Evolutionary conservation across 306 rosid genomes (phyloP), one percentile per base, ranked within the genome.

Genomic region (Dalbergia oliveri): DNA sequence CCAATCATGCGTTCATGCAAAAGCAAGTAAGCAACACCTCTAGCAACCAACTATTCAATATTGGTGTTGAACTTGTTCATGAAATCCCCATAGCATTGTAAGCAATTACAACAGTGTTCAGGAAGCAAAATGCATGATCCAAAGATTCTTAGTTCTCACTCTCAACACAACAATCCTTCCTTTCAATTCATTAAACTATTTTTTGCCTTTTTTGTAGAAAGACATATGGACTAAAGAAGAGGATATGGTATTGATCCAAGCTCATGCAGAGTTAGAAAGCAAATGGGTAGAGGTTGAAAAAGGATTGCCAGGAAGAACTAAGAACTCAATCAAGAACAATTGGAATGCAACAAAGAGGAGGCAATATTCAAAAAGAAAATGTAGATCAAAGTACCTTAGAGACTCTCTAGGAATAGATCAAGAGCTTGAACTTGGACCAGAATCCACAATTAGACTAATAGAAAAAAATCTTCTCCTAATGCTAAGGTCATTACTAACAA

Each of bases 301-400:
- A 84, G 89, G 89, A 74, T 70, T 95, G 60, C 88, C 92, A 0
- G 99, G 99, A 74, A 95, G 99, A 81, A 93, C 98, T 6, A 98
- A 95, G 23, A 95, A 95, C 84, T 93, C 99, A 21, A 95, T 95
- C 6, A 95, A 95, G 77, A 95, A 95, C 84, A 98, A 95, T 19
- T 95, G 99, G 99, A 95, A 95, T 57, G 98, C 99, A 21, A 95
- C 98, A 12, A 95, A 93, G 79, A 90, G 99, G 85, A 89, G 98
- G 56, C 98, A 95, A 73, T 83, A 88, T 72, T 95, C 99, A 0
- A 95, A 91, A 64, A 81, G 99, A 81, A 95, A 93, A 76, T 88
- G 96, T 23, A 88, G 97, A 4, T 91, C 98, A 1, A 95, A 91
- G 88, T 67, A 88, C 78, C 91, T 96, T 3, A 86, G 90, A 83